A percentile compares a stretch with the other conserved stretches of the same genome.
phyloP scores from a whole-genome alignment of 1,284 basidiomycete genomes.

The Sanghuangporus sanghuang region DNA sequence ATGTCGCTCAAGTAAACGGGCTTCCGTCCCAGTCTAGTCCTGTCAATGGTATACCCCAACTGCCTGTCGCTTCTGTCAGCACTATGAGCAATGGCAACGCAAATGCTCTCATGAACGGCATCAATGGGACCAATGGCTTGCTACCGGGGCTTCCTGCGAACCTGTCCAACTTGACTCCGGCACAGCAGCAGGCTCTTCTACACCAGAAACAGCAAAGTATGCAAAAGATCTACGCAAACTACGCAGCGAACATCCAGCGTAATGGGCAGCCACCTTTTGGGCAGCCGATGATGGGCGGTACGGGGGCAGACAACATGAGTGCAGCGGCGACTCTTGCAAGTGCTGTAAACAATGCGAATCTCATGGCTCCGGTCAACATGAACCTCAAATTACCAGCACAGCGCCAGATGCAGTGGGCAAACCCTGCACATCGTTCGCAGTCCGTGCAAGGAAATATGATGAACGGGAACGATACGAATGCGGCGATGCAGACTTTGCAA shows the following conservation, averaged over 20 bases:
- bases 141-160: constrained; percentile 5
- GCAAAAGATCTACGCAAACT: constrained; percentile 40
- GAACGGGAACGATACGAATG: background rate
- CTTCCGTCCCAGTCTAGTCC: constrained; percentile 1
- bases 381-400: constrained; percentile 37
- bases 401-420: constrained; percentile 40
- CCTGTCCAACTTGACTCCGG: constrained; percentile 28
- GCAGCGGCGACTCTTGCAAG: constrained; percentile 27
- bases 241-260: constrained; percentile 24
- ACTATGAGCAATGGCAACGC: background rate
- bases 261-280: constrained; percentile 28
- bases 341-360: constrained; percentile 31
- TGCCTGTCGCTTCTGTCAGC: background rate
- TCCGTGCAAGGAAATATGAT: background rate
- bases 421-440: constrained; percentile 18
- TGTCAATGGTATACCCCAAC: background rate
- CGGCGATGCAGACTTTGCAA: constrained; percentile 5
- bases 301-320: background rate
- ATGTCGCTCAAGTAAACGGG: background rate
- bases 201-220: constrained; percentile 51
- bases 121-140: constrained; percentile 2
- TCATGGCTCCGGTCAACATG: constrained; percentile 29
- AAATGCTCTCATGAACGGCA: constrained; percentile 13
- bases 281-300: constrained; percentile 7
- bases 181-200: constrained; percentile 31